Percentiles rank a stretch among this genome's conserved stretches.
phyloP scores from a whole-genome alignment of 768 basidiomycete species.

The Ephemerocybe angulata region DNA sequence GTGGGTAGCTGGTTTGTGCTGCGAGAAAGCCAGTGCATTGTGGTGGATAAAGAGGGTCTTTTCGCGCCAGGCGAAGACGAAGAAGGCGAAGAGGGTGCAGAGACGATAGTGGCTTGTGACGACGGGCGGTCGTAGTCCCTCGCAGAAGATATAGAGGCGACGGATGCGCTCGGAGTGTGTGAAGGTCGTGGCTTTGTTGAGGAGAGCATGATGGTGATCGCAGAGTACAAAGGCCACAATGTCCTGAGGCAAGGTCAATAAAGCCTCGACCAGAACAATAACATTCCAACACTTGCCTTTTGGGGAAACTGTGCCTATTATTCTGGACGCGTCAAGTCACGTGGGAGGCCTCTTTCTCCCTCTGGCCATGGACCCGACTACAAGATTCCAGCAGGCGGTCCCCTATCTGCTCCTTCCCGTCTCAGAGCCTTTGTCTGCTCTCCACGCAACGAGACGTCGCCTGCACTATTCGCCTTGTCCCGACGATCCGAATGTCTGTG shows the following conservation, averaged over 20 bases:
- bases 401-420: conserved; percentile 46
- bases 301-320: conserved; percentile 14
- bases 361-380: conserved; percentile 25
- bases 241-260: not conserved
- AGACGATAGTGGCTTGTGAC: conserved; percentile 19
- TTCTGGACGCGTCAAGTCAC: not conserved
- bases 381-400: conserved; percentile 47
- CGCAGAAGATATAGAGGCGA: conserved; percentile 11
- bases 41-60: conserved; percentile 38
- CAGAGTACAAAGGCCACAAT: conserved; percentile 9
- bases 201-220: conserved; percentile 17
- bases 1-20: conserved; percentile 21
- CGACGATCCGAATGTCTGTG: conserved; percentile 34
- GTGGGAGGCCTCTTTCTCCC: conserved; percentile 2
- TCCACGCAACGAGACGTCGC: conserved; percentile 47
- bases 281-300: conserved; percentile 14
- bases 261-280: conserved; percentile 15
- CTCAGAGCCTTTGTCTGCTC: conserved; percentile 59
- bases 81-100: conserved; percentile 21
- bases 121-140: conserved; percentile 15
- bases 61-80: conserved; percentile 21
- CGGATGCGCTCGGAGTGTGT: conserved; percentile 23
- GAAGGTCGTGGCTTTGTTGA: conserved; percentile 28
- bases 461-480: conserved; percentile 20
- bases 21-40: conserved; percentile 54